Evolutionary conservation across 2,329 filamentous ascomycete species (phyloP), one percentile per base, ranked within the genome.

Genomic region (Calonectria naviculata): DNA sequence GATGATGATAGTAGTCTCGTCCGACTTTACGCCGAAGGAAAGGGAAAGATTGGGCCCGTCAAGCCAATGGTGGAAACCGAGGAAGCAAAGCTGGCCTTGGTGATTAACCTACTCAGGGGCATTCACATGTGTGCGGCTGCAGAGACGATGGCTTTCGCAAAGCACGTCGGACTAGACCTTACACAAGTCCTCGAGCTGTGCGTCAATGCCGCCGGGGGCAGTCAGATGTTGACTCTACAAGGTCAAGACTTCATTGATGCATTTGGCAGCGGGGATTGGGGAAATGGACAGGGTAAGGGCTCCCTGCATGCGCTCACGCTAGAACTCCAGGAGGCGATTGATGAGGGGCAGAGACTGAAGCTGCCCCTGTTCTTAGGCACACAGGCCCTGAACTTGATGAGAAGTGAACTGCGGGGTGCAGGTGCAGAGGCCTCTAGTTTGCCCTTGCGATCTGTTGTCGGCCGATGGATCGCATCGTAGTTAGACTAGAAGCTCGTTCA

Each of bases 101-200:
- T 60, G 15, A 26, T 71, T 7, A 29, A 63, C 26, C 46, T 71
- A 5, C 70, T 71, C 19, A 61, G 46, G 19, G 66, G 70, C 8
- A 71, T 69, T 9, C 70, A 71, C 12, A 26, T 65, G 12, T 65
- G 60, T 7, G 65, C 70, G 12, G 70, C 70, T n/a, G 66, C 66
- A 5, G 70, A 71, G 61, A 56, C 66, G 4, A 31, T 71, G 0
- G 38, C 65, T 5, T 69, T 68, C 38, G 70, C 70, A 3, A 4
- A 38, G 21, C 47, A 52, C 17, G 64, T 71, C 2, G 68, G 68
- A 5, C 41, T 71, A 5, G 58, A 71, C 7, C 42, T 71, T 4
- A 65, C 64, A 8, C 69, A 71, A n/a, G 69, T 71, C 7, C 47
- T 64, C 3, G 65, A 71, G 28, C 58, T 71, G 5, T 71, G 69